Conservation (phyloP, 768 basidiomycete species). For the Crucibulum laeve region DNA sequence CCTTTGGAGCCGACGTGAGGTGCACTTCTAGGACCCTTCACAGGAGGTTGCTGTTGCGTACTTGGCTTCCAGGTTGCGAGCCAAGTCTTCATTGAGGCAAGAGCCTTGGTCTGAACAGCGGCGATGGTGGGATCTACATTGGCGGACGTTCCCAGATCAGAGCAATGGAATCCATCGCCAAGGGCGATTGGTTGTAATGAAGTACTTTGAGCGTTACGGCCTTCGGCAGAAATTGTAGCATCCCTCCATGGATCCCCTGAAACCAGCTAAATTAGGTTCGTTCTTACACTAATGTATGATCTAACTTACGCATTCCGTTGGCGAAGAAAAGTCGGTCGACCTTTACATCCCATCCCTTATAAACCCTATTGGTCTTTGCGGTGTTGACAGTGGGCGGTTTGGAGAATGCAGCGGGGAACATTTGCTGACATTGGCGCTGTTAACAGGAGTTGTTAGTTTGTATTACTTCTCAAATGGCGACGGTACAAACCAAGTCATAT, state of each 20-base stretch:
- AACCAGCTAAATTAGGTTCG: background rate
- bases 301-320: constrained; percentile 56
- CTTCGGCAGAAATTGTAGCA: constrained; percentile 60
- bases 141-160: constrained; percentile 48
- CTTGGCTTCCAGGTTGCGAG: constrained; percentile 27
- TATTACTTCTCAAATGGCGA: background rate
- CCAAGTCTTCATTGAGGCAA: constrained; percentile 55
- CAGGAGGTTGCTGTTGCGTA: constrained; percentile 5
- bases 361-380: constrained; percentile 38
- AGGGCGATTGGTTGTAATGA: constrained; percentile 50
- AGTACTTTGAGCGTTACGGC: constrained; percentile 40
- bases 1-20: constrained; percentile 8
- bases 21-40: constrained; percentile 7
- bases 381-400: constrained; percentile 39
- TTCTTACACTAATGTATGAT: too few species aligned
- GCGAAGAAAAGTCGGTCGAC: constrained; percentile 63
- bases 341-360: constrained; percentile 60
- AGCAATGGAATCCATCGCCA: constrained; percentile 65
- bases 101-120: constrained; percentile 48
- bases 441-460: background rate
- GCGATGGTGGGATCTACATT: constrained; percentile 44
- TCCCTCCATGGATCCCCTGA: constrained; percentile 75
- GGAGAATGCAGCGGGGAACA: constrained; percentile 60
- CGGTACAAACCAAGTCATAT: constrained; percentile 46
- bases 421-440: constrained; percentile 66